These are phyloP conservation scores for Pseudoperonospora humuli DNA, from an alignment of 352 stramenopile genomes.

Conservation along the genomic window DNA sequence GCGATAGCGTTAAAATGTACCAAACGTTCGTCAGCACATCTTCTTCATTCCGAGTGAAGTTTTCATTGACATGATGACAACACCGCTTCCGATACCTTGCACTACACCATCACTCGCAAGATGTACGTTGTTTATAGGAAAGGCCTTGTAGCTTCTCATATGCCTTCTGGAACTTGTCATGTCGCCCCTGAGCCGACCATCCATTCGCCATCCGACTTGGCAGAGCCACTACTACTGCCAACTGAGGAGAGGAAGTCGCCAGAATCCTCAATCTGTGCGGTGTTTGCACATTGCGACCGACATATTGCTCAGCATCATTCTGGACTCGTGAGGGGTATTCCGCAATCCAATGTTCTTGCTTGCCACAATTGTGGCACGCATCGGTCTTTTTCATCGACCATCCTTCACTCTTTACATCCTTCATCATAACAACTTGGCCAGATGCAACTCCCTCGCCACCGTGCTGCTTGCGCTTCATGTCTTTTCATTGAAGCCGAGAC, in stretches of 20 bases:
- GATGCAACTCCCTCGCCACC: neutral
- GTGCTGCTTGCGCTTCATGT: constrained; percentile 1
- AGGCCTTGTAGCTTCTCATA: neutral
- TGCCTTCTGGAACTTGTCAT: neutral
- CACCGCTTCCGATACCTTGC: neutral
- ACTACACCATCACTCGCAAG: neutral
- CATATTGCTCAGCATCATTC: neutral
- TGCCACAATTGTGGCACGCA: neutral
- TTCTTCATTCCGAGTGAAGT: neutral
- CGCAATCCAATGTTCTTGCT: neutral
- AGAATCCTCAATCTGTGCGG: neutral
- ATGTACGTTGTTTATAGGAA: neutral
- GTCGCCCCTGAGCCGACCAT: neutral
- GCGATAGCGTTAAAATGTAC: neutral
- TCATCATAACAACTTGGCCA: neutral
- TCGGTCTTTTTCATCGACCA: neutral
- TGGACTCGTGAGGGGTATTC: neutral
- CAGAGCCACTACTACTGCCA: neutral
- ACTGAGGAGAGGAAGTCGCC: neutral
- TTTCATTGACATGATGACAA: neutral
- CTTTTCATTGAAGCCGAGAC: neutral
- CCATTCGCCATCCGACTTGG: neutral
- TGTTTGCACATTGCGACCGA: neutral
- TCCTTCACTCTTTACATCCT: neutral
- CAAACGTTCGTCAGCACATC: neutral